phyloP scores from a whole-genome alignment of 2,329 filamentous ascomycete genomes.

The Ascochyta clinopodiicola region DNA sequence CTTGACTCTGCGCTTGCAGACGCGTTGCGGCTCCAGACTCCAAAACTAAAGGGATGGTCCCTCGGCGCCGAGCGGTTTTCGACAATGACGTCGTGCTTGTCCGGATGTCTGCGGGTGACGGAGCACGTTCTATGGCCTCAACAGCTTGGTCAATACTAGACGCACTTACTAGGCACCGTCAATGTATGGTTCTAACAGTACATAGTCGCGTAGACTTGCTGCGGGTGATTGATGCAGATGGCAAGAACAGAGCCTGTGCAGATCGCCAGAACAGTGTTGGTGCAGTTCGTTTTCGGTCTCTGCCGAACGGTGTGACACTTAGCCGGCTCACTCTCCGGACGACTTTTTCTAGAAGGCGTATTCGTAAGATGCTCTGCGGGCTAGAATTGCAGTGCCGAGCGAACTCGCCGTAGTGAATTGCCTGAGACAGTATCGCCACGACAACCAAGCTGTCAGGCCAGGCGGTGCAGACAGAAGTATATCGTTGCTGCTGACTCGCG shows the following conservation, averaged over 20 bases:
- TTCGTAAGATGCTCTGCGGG: background rate
- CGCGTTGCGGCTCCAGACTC: slow-evolving; percentile 14
- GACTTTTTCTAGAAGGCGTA: background rate
- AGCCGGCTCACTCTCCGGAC: slow-evolving; percentile 1
- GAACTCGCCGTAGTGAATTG: background rate
- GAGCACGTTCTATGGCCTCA: background rate
- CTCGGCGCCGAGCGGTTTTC: slow-evolving; percentile 7
- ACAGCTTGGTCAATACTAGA: background rate
- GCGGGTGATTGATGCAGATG: background rate
- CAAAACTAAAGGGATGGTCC: slow-evolving; percentile 1
- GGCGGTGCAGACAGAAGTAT: background rate
- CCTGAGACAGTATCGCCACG: background rate
- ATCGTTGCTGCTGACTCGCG: background rate
- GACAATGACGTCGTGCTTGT: slow-evolving; percentile 9
- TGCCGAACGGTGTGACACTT: slow-evolving; percentile 1
- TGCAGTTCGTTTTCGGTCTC: background rate
- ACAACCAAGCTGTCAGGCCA: background rate
- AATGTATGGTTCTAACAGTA: background rate
- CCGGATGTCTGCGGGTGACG: slow-evolving; percentile 7
- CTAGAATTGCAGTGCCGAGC: background rate
- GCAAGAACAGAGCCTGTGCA: slow-evolving; percentile 5
- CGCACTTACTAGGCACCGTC: background rate
- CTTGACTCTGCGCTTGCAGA: slow-evolving; percentile 10
- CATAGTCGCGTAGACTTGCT: background rate
- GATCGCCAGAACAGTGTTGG: slow-evolving; percentile 5